Conservation (phyloP, 208 protist genomes). For the Trypanosoma vivax region DNA sequence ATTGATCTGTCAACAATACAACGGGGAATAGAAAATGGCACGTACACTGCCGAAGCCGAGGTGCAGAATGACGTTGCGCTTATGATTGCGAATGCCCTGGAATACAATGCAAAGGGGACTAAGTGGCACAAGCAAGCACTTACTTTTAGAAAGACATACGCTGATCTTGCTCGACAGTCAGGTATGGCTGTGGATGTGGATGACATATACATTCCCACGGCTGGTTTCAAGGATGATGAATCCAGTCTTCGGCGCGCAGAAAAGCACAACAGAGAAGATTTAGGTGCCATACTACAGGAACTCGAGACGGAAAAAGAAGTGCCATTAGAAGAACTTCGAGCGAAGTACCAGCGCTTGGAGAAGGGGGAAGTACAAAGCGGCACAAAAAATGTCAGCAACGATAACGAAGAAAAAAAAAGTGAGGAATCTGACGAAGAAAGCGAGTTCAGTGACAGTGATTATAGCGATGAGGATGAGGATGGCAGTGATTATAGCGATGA, state of each 20-base stretch:
- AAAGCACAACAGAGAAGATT: constrained; percentile 47
- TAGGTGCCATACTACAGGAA: constrained; percentile 56
- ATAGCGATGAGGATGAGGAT: constrained; percentile 21
- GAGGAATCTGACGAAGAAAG: constrained; percentile 2
- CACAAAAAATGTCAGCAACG: not conserved
- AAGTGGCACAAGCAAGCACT: constrained; percentile 58
- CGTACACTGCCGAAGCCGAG: constrained; percentile 57
- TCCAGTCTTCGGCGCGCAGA: constrained; percentile 70
- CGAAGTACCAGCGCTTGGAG: constrained; percentile 37
- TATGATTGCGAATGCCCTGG: constrained; percentile 84
- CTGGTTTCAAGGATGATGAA: constrained; percentile 71
- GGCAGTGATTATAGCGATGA: constrained; percentile 30
- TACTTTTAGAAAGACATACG: constrained; percentile 48
- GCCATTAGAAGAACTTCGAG: constrained; percentile 67
- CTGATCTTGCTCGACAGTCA: constrained; percentile 31
- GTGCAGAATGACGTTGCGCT: constrained; percentile 75
- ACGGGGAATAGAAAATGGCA: constrained; percentile 45
- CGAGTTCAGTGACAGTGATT: constrained; percentile 23
- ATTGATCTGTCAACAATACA: constrained; percentile 82
- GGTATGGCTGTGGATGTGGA: constrained; percentile 62
- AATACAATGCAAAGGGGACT: constrained; percentile 74
- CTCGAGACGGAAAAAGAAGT: constrained; percentile 80
- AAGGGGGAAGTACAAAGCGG: not conserved
- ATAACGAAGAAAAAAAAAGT: constrained; percentile 2
- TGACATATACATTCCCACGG: constrained; percentile 68